Conservation (phyloP, 768 basidiomycete species). For the Mycena rebaudengoi region DNA sequence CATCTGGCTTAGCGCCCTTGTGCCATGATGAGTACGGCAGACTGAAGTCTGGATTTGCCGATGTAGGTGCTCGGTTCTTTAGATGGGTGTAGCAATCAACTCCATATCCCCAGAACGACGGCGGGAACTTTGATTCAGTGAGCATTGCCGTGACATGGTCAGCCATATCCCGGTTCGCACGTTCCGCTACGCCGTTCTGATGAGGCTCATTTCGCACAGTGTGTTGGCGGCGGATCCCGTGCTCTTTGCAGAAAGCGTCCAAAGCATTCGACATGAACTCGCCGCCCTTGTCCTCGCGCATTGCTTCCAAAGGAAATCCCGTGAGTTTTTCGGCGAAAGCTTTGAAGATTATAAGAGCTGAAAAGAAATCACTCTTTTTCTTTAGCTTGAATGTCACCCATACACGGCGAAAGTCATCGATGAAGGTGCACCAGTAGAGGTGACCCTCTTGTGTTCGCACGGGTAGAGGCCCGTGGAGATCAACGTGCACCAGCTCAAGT, state of each 20-base stretch:
- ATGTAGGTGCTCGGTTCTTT: slow-evolving; percentile 25
- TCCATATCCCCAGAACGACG: slow-evolving; percentile 32
- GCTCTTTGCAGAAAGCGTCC: slow-evolving; percentile 27
- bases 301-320: slow-evolving; percentile 31
- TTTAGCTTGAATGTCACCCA: slow-evolving; percentile 31
- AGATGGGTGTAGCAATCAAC: slow-evolving; percentile 32
- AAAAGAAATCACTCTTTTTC: slow-evolving; percentile 35
- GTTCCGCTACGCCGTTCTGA: slow-evolving; percentile 55
- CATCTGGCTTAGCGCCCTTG: slow-evolving; percentile 27
- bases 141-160: slow-evolving; percentile 43
- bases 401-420: slow-evolving; percentile 30
- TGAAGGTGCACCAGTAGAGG: slow-evolving; percentile 41
- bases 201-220: slow-evolving; percentile 40
- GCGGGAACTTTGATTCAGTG: slow-evolving; percentile 25
- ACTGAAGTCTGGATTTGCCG: slow-evolving; percentile 19
- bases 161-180: slow-evolving; percentile 44
- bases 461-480: slow-evolving; percentile 40
- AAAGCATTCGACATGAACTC: slow-evolving; percentile 41
- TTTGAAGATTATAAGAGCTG: too few species aligned
- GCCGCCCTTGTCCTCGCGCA: slow-evolving; percentile 46
- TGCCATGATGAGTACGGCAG: slow-evolving; percentile 26
- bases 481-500: slow-evolving; percentile 37
- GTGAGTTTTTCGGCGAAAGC: slow-evolving; percentile 40
- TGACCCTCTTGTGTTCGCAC: slow-evolving; percentile 25
- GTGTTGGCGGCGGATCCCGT: slow-evolving; percentile 35